phyloP scores from a whole-genome alignment of 2,329 filamentous ascomycete species.

The Coniochaeta sp. region DNA sequence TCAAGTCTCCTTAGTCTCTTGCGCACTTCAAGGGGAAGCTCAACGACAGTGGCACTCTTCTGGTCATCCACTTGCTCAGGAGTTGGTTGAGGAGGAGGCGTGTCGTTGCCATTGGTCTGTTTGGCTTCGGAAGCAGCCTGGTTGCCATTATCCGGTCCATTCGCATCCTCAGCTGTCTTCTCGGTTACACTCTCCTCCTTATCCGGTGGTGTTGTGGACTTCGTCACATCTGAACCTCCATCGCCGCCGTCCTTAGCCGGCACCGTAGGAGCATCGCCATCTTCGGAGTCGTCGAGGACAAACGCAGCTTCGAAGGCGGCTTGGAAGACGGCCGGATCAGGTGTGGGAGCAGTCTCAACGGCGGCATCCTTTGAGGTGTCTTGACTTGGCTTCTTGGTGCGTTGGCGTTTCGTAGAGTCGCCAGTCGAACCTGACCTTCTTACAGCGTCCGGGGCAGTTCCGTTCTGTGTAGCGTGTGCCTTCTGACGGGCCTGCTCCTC shows the following conservation, averaged over 20 bases:
- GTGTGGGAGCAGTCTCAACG: conserved; percentile 41
- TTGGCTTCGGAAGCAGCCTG: conserved; percentile 13
- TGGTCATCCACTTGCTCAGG: not conserved
- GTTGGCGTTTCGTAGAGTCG: conserved; percentile 22
- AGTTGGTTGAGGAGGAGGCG: conserved; percentile 2
- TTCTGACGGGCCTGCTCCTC: conserved; percentile 83
- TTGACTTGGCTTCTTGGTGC: conserved; percentile 33
- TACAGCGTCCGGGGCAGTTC: not conserved
- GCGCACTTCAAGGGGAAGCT: conserved; percentile 67
- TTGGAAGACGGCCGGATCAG: conserved; percentile 84
- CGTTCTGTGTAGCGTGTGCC: conserved; percentile 35
- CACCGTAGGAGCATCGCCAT: conserved; percentile 49
- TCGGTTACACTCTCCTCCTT: conserved; percentile 9
- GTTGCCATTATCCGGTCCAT: conserved; percentile 6
- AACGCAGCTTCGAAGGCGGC: conserved; percentile 81
- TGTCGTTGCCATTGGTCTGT: conserved; percentile 6
- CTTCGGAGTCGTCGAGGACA: conserved; percentile 76
- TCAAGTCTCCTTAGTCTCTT: conserved; percentile 78
- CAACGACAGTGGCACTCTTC: conserved; percentile 24
- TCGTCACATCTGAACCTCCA: conserved; percentile 14
- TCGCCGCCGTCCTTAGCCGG: conserved; percentile 27
- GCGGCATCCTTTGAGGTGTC: conserved; percentile 22
- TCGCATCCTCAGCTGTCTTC: conserved; percentile 8
- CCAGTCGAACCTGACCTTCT: conserved; percentile 10
- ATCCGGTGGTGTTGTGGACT: conserved; percentile 7